A percentile compares a stretch with the other conserved stretches of the same genome.
These are phyloP conservation scores for Ustilago cynodontis DNA, from an alignment of 1,284 basidiomycete genomes.

Conservation along the genomic window DNA sequence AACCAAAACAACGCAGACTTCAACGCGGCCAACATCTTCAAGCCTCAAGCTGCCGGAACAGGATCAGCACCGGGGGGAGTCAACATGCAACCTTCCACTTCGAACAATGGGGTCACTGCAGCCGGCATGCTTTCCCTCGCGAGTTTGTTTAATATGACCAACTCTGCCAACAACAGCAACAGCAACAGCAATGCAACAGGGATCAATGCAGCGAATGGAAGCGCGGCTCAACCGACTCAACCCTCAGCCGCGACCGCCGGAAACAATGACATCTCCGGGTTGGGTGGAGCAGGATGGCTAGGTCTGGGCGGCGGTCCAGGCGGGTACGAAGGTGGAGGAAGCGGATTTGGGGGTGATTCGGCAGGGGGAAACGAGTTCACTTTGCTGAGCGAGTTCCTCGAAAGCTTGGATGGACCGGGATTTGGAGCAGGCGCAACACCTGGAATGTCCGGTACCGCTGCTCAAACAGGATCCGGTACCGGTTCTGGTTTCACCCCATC, in stretches of 20 bases:
- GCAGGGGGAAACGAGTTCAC: conserved; percentile 66
- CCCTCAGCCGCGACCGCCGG: neutral
- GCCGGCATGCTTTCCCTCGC: conserved; percentile 39
- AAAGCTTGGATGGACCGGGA: conserved; percentile 61
- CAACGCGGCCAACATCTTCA: conserved; percentile 34
- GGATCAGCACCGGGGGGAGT: neutral
- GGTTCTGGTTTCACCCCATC: conserved; percentile 28
- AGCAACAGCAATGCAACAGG: neutral
- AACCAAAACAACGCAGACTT: conserved; percentile 32
- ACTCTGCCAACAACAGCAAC: conserved; percentile 2
- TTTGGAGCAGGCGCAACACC: conserved; percentile 38
- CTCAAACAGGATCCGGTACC: conserved; percentile 12
- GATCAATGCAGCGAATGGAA: neutral
- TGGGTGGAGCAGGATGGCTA: conserved; percentile 65
- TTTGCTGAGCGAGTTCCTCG: conserved; percentile 64
- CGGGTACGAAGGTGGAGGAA: conserved; percentile 44
- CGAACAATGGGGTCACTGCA: conserved; percentile 13
- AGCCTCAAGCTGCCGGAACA: conserved; percentile 23
- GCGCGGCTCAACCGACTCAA: neutral
- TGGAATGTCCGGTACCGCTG: conserved; percentile 23
- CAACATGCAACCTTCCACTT: conserved; percentile 21
- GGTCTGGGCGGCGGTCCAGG: conserved; percentile 61
- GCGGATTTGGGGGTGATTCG: conserved; percentile 58
- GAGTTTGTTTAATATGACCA: conserved; percentile 22
- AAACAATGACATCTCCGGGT: conserved; percentile 23